These are phyloP conservation scores for Cenchrus purpureus DNA, from an alignment of 176 grass and related monocot species.

Conservation along the genomic window DNA sequence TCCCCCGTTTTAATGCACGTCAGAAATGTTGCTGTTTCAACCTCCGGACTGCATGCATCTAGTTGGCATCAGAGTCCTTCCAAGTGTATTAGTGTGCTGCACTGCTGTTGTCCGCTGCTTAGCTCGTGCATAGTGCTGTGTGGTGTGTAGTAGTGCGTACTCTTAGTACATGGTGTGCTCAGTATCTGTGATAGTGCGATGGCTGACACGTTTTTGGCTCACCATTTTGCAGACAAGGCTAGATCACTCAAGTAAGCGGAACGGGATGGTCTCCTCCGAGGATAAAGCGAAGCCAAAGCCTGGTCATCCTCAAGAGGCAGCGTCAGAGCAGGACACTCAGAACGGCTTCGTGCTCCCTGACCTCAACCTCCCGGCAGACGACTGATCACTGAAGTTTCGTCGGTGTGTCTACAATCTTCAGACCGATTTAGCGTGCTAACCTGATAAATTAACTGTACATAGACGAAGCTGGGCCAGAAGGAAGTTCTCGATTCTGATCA, in stretches of 20 bases:
- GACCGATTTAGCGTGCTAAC: slow-evolving; percentile 24
- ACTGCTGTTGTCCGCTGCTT: neutral
- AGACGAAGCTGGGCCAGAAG: slow-evolving; percentile 11
- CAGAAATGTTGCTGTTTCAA: neutral
- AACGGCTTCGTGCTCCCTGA: slow-evolving; percentile 51
- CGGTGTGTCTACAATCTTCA: slow-evolving; percentile 7
- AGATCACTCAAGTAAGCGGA: neutral
- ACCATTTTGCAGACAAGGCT: slow-evolving; percentile 39
- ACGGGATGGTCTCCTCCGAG: neutral
- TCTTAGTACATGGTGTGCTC: neutral
- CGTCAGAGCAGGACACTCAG: neutral
- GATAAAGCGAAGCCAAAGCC: slow-evolving; percentile 6
- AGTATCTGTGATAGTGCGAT: neutral
- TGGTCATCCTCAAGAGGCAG: neutral
- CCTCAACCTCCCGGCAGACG: slow-evolving; percentile 51
- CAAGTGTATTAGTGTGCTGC: neutral
- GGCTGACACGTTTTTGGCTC: neutral
- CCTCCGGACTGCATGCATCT: neutral
- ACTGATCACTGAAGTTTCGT: neutral
- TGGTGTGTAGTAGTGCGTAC: neutral
- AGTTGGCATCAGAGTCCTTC: neutral
- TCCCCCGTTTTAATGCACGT: neutral
- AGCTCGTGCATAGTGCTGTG: neutral
- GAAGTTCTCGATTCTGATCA: neutral
- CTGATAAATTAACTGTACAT: slow-evolving; percentile 47